Base-by-base conservation (phyloP, 306 rosid genomes). In the Oemleria cerasiformis region DNA sequence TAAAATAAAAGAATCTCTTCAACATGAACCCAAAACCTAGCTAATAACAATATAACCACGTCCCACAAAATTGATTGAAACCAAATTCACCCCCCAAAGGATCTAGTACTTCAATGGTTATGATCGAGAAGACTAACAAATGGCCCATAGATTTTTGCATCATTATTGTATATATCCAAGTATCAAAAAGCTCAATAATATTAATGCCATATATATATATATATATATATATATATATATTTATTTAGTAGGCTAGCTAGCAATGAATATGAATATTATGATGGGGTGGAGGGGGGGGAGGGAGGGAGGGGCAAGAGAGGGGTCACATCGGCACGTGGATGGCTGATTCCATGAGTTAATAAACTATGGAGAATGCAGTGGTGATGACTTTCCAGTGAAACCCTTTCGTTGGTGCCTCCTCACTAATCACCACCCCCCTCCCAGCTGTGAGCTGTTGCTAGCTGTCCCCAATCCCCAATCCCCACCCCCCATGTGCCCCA, bases 241-340 rank as follows among this genome's bases (percentile, higher is more conserved):
- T 16, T 0, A 14, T 2, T 15, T 17, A 51, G 36, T 30, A 30
- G 36, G 36, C 36, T 30, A 30, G 3, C 30, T 30, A 30, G 36
- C 36, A 30, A 30, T 30, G 36, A 30, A 30, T 30, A 30, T 30
- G 36, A 30, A 51, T 51, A 51, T 17, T 48, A 75, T 20, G 76
- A 75, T 82, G 75, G 58, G 84, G 68, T 71, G 74, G 75, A 83
- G 71, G 83, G 5, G 12, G 16, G 15, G 49, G 76, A 75, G 50
- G 17, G 20, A 14, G 20, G 54, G 75, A 77, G 45, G 82, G 65
- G 74, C 72, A 75, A 81, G 40, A 79, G 80, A 80, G 87, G 87
- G 85, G 98, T 90, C 98, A 84, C 92, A 83, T 86, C 86, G 78
- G 97, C 96, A 92, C 93, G 93, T 92, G 98, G 91, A 82, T 86